phyloP scores from a whole-genome alignment of 345 rosid species.

The Gynandropsis gynandra region DNA sequence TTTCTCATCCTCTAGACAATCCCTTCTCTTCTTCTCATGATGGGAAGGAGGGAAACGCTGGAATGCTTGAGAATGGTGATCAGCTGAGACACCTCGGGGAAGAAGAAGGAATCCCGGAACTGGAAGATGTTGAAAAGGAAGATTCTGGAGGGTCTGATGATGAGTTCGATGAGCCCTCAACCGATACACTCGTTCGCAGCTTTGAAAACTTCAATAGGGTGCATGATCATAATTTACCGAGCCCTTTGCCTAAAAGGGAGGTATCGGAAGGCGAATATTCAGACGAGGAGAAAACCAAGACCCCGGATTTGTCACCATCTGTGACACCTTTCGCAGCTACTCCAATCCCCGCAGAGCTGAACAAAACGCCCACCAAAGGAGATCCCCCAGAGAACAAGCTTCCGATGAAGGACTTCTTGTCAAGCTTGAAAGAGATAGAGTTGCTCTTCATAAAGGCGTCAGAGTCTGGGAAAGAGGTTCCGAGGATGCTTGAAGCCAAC shows the following conservation, averaged over 20 bases:
- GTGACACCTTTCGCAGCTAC: constrained; percentile 34
- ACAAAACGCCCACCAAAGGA: constrained; percentile 44
- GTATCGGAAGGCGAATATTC: constrained; percentile 46
- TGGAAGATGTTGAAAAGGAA: constrained; percentile 55
- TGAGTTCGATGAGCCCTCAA: constrained; percentile 62
- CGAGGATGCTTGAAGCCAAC: constrained; percentile 97
- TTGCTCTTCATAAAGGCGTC: constrained; percentile 75
- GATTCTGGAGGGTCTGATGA: constrained; percentile 59
- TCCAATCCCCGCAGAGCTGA: constrained; percentile 28
- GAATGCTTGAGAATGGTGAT: constrained; percentile 37
- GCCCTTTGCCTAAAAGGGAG: constrained; percentile 37
- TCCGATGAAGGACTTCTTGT: constrained; percentile 67
- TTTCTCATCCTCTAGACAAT: constrained; percentile 52
- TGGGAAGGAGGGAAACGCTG: constrained; percentile 33
- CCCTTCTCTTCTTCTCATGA: constrained; percentile 48
- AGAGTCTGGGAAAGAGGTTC: constrained; percentile 88
- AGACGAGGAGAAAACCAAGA: constrained; percentile 44
- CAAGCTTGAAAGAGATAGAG: constrained; percentile 81
- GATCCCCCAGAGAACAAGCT: constrained; percentile 43
- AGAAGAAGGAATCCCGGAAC: constrained; percentile 55
- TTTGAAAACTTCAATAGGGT: constrained; percentile 63
- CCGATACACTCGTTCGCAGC: constrained; percentile 61
- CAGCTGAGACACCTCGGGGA: constrained; percentile 39
- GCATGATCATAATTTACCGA: constrained; percentile 33
- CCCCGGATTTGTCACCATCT: constrained; percentile 70